Evolutionary conservation across 257 asterid genomes (phyloP).

Genomic region (Ballota nigra): DNA sequence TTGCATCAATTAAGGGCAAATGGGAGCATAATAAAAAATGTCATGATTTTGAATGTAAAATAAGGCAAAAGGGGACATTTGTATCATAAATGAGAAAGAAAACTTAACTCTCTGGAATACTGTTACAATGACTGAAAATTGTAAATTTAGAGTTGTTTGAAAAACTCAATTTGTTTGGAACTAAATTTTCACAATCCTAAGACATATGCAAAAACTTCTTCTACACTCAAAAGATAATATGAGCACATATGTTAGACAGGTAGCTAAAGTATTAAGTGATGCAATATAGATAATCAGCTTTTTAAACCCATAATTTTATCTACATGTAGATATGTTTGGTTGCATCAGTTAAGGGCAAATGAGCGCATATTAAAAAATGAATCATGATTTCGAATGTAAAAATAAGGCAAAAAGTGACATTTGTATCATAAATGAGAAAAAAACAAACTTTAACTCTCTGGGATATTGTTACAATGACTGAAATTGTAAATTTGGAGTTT

Average conservation of each 20-base stretch:
- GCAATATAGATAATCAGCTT: too few relatives aligned
- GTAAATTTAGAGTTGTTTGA: not conserved
- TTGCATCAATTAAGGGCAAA: not conserved
- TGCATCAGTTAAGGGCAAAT: not conserved
- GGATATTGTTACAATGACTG: not conserved
- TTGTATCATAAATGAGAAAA: not conserved
- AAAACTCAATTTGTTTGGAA: not conserved
- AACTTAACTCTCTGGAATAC: not conserved
- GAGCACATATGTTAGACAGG: not conserved
- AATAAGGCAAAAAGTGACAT: not conserved
- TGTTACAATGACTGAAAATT: not conserved
- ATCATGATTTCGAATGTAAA: not conserved
- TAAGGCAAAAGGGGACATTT: not conserved
- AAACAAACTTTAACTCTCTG: not conserved
- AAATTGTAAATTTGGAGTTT: not conserved
- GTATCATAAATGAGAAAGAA: not conserved
- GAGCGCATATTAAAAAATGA: not conserved
- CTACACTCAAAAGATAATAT: not conserved
- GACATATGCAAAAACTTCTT: not conserved
- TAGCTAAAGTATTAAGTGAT: not conserved
- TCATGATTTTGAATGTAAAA: not conserved
- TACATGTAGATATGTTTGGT: too few relatives aligned
- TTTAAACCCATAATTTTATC: not conserved
- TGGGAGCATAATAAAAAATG: not conserved
- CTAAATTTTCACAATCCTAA: not conserved